These are phyloP conservation scores for Mimosa bimucronata DNA, from an alignment of 306 rosid species.

Conservation along the genomic window DNA sequence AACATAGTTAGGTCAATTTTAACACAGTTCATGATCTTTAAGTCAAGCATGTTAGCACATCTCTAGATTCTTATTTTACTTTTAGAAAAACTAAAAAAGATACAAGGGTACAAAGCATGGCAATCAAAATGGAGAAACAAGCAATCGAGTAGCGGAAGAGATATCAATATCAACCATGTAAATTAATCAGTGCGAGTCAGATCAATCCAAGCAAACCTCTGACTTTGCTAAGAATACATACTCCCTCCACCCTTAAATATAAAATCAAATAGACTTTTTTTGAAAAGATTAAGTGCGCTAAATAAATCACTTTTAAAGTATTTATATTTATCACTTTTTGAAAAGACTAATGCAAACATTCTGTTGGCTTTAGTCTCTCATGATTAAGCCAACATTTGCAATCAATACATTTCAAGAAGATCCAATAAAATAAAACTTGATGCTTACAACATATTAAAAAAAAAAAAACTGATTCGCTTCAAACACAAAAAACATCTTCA, in stretches of 20 bases:
- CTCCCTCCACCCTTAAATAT: no score
- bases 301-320: no score
- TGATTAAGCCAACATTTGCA: not conserved
- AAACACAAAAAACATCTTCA: not conserved
- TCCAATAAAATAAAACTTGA: no score
- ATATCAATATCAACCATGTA: not conserved
- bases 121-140: not conserved
- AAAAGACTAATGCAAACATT: no score
- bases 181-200: not conserved
- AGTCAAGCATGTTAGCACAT: not conserved
- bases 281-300: no score
- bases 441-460: no score
- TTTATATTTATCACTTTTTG: no score
- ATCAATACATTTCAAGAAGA: not conserved
- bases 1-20: no score
- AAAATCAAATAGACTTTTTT: no score
- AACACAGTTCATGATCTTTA: no score
- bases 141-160: not conserved
- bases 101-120: not conserved
- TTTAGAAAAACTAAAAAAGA: not conserved
- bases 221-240: no score
- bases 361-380: no score
- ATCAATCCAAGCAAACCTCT: not conserved
- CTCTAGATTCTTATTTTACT: not conserved
- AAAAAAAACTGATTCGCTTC: not conserved